Conservation (phyloP, 2,329 filamentous ascomycete genomes). For the Dryadomyces quercivorus region DNA sequence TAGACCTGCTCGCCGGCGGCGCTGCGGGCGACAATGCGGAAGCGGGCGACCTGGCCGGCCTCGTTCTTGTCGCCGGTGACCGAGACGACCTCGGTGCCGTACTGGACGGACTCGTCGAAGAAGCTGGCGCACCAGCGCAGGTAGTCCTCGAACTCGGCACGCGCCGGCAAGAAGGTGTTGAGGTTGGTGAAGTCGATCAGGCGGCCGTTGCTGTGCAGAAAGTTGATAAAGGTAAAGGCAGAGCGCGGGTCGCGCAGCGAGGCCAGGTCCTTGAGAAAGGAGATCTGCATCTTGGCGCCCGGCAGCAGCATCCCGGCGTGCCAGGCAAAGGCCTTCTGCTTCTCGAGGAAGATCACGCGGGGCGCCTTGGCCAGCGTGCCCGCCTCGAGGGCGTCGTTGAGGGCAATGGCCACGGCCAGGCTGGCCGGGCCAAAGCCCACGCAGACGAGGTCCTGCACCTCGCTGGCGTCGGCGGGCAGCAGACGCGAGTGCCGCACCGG, state of each 20-base stretch:
- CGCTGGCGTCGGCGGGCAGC: conserved; percentile 26
- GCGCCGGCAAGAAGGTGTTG: conserved; percentile 73
- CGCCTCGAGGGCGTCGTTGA: conserved; percentile 63
- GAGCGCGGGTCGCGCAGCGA: conserved; percentile 78
- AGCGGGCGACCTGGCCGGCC: conserved; percentile 36
- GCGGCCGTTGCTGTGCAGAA: conserved; percentile 70
- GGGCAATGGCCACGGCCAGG: conserved; percentile 75
- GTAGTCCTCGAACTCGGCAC: conserved; percentile 90
- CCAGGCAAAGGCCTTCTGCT: conserved; percentile 76
- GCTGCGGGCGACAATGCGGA: conserved; percentile 55
- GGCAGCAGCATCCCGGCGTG: conserved; percentile 92
- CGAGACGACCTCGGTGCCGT: conserved; percentile 64
- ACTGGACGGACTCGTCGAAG: conserved; percentile 63
- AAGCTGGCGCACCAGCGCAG: conserved; percentile 80
- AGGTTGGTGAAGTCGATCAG: conserved; percentile 87
- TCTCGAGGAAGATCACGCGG: conserved; percentile 78
- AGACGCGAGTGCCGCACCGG: conserved; percentile 3
- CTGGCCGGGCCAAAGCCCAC: conserved; percentile 90
- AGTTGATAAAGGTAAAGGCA: conserved; percentile 92
- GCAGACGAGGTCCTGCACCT: conserved; percentile 75
- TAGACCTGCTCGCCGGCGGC: conserved; percentile 46
- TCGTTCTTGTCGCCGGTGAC: conserved; percentile 43
- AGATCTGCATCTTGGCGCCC: conserved; percentile 94
- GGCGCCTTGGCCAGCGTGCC: conserved; percentile 35
- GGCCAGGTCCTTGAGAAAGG: conserved; percentile 91